Evolutionary conservation across 2,329 filamentous ascomycete genomes (phyloP).

Genomic region (Mycosphaerella sp.): DNA sequence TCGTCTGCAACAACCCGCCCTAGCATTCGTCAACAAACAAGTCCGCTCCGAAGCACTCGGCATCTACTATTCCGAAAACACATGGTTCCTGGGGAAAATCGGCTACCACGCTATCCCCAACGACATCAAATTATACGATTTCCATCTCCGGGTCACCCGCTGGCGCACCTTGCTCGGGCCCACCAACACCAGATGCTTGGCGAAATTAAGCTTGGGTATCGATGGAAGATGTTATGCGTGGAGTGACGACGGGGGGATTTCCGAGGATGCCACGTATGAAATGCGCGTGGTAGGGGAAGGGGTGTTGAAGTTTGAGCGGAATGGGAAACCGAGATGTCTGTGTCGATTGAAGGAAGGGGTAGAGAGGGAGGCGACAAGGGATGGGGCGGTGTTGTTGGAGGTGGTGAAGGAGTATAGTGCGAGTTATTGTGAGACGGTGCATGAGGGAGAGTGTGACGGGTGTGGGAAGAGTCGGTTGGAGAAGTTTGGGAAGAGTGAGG

Average conservation of each 20-base stretch:
- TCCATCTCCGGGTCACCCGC: conserved; percentile 13
- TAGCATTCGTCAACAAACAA: conserved; percentile 14
- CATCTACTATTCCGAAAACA: conserved; percentile 23
- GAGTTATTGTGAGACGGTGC: conserved; percentile 15
- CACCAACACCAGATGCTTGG: conserved; percentile 6
- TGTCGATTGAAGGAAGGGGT: conserved; percentile 17
- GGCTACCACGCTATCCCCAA: conserved; percentile 15
- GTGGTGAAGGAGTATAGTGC: conserved; percentile 19
- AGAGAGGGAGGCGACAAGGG: conserved; percentile 11
- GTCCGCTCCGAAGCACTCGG: conserved; percentile 18
- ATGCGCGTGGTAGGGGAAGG: conserved; percentile 12
- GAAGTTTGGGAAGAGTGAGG: conserved; percentile 11
- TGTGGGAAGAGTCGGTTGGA: conserved; percentile 16
- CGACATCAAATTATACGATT: conserved; percentile 16
- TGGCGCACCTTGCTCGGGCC: conserved; percentile 15
- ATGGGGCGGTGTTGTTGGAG: conserved; percentile 19
- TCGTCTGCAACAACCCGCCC: conserved; percentile 16
- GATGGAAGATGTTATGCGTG: conserved; percentile 20
- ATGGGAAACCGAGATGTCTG: conserved; percentile 15
- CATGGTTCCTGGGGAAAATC: conserved; percentile 20
- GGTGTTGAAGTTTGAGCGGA: conserved; percentile 16
- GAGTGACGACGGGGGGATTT: conserved; percentile 10
- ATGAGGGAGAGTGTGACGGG: conserved; percentile 15
- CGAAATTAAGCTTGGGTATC: conserved; percentile 14
- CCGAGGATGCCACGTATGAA: conserved; percentile 15